These are phyloP conservation scores for Phascolomyces articulosus DNA, from an alignment of 371 early-diverging fungal species.

Conservation along the genomic window DNA sequence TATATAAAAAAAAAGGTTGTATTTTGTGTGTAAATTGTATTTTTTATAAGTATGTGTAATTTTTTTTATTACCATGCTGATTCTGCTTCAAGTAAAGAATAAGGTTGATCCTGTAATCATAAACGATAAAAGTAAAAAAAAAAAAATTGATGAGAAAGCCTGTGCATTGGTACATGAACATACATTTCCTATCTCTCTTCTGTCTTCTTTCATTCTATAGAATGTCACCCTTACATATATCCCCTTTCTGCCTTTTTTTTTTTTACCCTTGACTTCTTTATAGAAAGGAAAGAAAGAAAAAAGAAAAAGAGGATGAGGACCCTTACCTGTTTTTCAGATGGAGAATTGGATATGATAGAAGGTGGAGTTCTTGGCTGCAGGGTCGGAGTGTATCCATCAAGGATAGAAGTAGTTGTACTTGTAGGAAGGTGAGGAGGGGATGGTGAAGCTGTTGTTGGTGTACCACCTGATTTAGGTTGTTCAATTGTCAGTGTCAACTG, in stretches of 20 bases:
- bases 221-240: not conserved
- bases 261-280: too few relatives aligned
- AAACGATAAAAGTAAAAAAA: not conserved
- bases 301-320: too few relatives aligned
- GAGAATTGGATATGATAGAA: not conserved
- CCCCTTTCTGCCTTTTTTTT: too few relatives aligned
- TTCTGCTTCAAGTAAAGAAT: constrained; percentile 15
- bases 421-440: too few relatives aligned
- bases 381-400: constrained; percentile 36
- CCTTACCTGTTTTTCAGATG: not conserved
- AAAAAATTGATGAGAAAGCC: too few relatives aligned
- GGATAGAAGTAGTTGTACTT: not conserved
- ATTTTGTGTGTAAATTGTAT: too few relatives aligned
- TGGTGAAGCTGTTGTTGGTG: too few relatives aligned
- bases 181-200: too few relatives aligned
- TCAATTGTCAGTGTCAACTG: not conserved
- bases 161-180: too few relatives aligned
- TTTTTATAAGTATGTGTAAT: too few relatives aligned
- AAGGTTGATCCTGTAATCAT: not conserved
- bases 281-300: too few relatives aligned
- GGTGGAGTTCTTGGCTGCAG: constrained; percentile 3
- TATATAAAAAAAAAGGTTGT: too few relatives aligned
- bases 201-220: not conserved
- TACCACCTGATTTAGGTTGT: not conserved
- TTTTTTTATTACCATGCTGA: constrained; percentile 20